phyloP scores from a whole-genome alignment of 192 early-diverging fungal species.

The Podila epicladia region DNA sequence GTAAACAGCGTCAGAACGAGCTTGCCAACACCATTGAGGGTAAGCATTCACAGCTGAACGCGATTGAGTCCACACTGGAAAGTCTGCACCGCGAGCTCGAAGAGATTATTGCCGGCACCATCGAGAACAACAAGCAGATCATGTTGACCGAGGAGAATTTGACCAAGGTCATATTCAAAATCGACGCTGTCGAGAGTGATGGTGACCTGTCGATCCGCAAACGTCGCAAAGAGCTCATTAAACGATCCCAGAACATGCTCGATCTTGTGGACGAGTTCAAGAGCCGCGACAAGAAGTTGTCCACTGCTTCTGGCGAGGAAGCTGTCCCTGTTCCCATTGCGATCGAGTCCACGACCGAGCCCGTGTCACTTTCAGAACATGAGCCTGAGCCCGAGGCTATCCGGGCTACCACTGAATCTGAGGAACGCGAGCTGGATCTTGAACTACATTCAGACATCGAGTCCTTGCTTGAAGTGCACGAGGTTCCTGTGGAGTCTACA shows the following conservation, averaged over 20 bases:
- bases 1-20: neutral
- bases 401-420: neutral
- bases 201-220: slow-evolving; percentile 25
- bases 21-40: slow-evolving; percentile 6
- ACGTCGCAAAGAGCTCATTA: slow-evolving; percentile 40
- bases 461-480: slow-evolving; percentile 18
- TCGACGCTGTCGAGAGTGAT: slow-evolving; percentile 31
- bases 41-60: slow-evolving; percentile 38
- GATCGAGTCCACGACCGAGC: neutral
- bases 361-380: neutral
- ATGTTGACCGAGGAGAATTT: slow-evolving; percentile 24
- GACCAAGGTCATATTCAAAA: slow-evolving; percentile 31
- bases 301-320: neutral
- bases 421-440: neutral
- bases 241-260: slow-evolving; percentile 28
- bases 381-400: neutral
- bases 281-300: slow-evolving; percentile 2
- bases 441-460: slow-evolving; percentile 27
- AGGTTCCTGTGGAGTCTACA: neutral
- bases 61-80: slow-evolving; percentile 25
- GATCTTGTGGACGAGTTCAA: slow-evolving; percentile 33
- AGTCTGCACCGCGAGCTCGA: slow-evolving; percentile 28
- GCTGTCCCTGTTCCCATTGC: neutral
- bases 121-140: slow-evolving; percentile 24
- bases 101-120: slow-evolving; percentile 14